A percentile compares a stretch with the other conserved stretches of the same genome.
phyloP scores from a whole-genome alignment of 78 protist species.

The Dictyostelium purpureum region DNA sequence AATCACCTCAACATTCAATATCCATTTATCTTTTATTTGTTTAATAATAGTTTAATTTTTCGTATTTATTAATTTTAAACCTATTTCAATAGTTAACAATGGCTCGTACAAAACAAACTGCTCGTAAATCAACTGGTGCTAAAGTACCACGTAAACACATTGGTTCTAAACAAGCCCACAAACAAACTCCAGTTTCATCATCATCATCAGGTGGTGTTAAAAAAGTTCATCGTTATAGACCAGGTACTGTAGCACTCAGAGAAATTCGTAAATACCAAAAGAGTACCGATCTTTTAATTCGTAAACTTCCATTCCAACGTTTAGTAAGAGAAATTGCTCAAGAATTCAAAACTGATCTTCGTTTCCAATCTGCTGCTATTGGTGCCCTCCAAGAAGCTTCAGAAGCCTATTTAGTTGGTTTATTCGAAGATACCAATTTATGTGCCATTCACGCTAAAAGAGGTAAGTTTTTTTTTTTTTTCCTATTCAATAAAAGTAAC shows the following conservation, averaged over 20 bases:
- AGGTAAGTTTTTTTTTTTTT: too few species aligned
- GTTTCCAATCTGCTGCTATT: slow-evolving; percentile 91
- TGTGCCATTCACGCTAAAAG: slow-evolving; percentile 86
- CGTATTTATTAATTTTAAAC: neutral
- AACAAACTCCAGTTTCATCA: slow-evolving; percentile 62
- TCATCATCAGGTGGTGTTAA: slow-evolving; percentile 80
- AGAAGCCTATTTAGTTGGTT: slow-evolving; percentile 93
- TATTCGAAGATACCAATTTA: slow-evolving; percentile 93
- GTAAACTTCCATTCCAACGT: slow-evolving; percentile 94
- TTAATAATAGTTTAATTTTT: too few species aligned
- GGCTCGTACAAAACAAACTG: slow-evolving; percentile 98
- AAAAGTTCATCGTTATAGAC: slow-evolving; percentile 93
- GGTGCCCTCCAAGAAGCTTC: slow-evolving; percentile 94
- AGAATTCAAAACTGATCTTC: slow-evolving; percentile 91
- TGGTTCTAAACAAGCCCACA: slow-evolving; percentile 81
- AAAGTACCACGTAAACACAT: slow-evolving; percentile 91
- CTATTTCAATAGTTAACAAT: slow-evolving; percentile 23
- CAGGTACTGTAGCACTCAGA: slow-evolving; percentile 95
- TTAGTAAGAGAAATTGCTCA: slow-evolving; percentile 86
- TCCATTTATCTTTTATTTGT: neutral
- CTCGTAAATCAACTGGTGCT: slow-evolving; percentile 96
- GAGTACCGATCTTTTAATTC: slow-evolving; percentile 92
- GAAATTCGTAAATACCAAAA: slow-evolving; percentile 95
- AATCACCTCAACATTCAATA: neutral
- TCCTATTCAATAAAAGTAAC: too few species aligned